A percentile compares a stretch with the other conserved stretches of the same genome.
phyloP scores from a whole-genome alignment of 176 grass and related monocot genomes.

The Pharus latifolius region DNA sequence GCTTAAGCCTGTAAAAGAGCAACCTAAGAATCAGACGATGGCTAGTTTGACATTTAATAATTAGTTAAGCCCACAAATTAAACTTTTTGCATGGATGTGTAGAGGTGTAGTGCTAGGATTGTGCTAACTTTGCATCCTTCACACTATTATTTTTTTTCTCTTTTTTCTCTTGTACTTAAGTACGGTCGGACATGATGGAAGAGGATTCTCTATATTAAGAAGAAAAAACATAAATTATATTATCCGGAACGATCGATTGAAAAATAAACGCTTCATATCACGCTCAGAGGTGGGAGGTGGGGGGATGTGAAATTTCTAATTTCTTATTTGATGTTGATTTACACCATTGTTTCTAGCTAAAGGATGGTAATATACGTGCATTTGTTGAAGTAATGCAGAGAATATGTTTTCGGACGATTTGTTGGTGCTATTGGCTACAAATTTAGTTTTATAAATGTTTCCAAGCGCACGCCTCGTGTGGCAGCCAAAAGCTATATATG shows the following conservation, averaged over 20 bases:
- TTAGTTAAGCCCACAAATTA: slow-evolving; percentile 3
- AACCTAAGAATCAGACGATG: neutral
- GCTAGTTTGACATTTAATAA: slow-evolving; percentile 28
- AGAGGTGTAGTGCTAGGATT: slow-evolving; percentile 13
- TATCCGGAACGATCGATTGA: no score
- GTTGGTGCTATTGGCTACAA: slow-evolving; percentile 3
- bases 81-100: neutral
- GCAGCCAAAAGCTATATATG: slow-evolving; percentile 24
- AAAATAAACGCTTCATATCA: no score
- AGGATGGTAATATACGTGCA: no score
- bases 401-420: neutral
- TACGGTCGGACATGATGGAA: no score
- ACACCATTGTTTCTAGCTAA: no score
- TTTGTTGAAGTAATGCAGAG: no score
- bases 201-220: no score
- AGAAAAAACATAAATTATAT: no score
- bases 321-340: no score
- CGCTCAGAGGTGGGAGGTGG: no score
- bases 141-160: neutral
- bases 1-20: slow-evolving; percentile 28
- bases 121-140: neutral
- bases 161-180: no score
- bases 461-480: slow-evolving; percentile 32
- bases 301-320: no score
- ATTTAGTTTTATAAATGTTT: neutral